Evolutionary conservation across 495 filamentous ascomycete species (phyloP), one percentile per base, ranked within the genome.

Genomic region (Podospora pseudocomata): DNA sequence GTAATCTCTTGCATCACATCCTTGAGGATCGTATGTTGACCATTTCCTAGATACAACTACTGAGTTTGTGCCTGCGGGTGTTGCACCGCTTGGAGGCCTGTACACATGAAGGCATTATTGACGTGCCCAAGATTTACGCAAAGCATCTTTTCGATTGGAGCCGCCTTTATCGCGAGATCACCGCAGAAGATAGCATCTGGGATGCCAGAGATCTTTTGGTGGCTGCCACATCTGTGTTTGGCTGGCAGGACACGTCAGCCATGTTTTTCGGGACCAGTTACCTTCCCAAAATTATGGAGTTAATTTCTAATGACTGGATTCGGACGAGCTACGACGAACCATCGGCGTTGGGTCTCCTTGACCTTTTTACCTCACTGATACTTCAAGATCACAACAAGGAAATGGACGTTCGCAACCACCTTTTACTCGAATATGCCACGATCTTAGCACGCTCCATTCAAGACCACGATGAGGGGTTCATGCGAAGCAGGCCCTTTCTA

Each of bases 401-500:
- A 4, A 27, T 44, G 18, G 54, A 68, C 20, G 5, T 32, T 16
- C 67, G 61, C 5, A 65, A 57, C 3, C 5, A 61, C 4, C 23
- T 71, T 26, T 23, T 74, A 11, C 20, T 71, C 15, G 13, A 71
- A 15, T 28, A 70, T 19, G 64, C 65, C 1, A 63, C n/a, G 5
- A 0, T 32, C 5, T 56, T 73, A 2, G 71, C 66, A 5, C 26
- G 60, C 28, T 64, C 63, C 1, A n/a, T 63, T 34, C 68, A 72
- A 20, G 28, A 20, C 5, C 20, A 68, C 27, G 53, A 73, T n/a
- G 30, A 13, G 2, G 62, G 68, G 27, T 56, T 58, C 1, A 73
- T 73, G 73, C 72, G 34, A 53, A 70, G 65, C 4, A 34, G 69
- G n/a, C 73, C 73, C 0, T 75, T 73, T 53, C 65, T 73, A 23